A percentile compares a stretch with the other conserved stretches of the same genome.
phyloP scores from a whole-genome alignment of 768 basidiomycete genomes.

The Tricholoma bakamatsutake region DNA sequence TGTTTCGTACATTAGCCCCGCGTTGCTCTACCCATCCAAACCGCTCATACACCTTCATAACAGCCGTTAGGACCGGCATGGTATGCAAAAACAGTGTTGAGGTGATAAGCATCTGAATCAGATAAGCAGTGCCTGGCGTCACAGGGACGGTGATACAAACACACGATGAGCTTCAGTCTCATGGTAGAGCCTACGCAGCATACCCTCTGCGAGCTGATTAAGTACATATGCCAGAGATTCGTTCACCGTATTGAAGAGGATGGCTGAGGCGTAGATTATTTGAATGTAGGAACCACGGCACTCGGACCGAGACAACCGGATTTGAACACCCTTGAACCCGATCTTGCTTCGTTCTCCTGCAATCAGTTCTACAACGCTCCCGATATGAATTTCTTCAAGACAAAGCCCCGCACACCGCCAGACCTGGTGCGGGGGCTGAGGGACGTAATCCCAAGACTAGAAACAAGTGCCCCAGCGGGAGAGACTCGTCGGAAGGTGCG shows the following conservation, averaged over 20 bases:
- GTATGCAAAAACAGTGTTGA: no score
- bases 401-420: constrained; percentile 80
- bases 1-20: no score
- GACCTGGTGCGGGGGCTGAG: constrained; percentile 80
- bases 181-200: no score
- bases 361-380: neutral
- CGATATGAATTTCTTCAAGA: constrained; percentile 93
- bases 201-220: constrained; percentile 6
- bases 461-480: constrained; percentile 63
- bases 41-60: no score
- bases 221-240: constrained; percentile 6
- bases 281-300: neutral
- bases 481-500: constrained; percentile 80
- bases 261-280: neutral
- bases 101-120: no score
- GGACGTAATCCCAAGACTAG: constrained; percentile 75
- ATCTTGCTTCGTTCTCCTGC: neutral
- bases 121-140: no score
- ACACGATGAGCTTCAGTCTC: no score
- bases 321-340: constrained; percentile 6
- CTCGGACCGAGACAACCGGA: neutral
- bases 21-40: no score
- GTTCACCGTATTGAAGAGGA: constrained; percentile 12
- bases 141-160: no score
- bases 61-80: no score